Conservation (phyloP, 2,329 filamentous ascomycete species). For the Tolypocladium album region DNA sequence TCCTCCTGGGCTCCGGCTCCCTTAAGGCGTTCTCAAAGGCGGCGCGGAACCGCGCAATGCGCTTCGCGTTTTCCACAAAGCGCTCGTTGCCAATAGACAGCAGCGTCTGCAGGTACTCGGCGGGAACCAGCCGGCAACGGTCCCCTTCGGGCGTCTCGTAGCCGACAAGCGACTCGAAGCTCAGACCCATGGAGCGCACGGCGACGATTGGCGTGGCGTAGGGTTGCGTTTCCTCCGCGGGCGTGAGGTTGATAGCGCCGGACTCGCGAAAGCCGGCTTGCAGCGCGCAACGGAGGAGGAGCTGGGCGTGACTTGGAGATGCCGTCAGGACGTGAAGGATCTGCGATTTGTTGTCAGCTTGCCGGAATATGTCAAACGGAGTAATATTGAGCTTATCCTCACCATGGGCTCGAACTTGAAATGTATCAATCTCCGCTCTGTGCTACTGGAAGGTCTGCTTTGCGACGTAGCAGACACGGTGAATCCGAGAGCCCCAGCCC, state of each 20-base stretch:
- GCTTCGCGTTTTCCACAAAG: slow-evolving; percentile 57
- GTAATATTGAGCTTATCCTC: slow-evolving; percentile 21
- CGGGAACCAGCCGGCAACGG: slow-evolving; percentile 43
- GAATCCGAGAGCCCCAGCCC: slow-evolving; percentile 18
- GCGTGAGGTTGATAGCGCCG: slow-evolving; percentile 60
- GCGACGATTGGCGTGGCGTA: slow-evolving; percentile 61
- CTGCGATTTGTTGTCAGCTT: slow-evolving; percentile 30
- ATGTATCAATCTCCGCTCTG: slow-evolving; percentile 49
- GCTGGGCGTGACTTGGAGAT: slow-evolving; percentile 63
- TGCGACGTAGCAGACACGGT: slow-evolving; percentile 13
- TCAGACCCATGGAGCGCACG: slow-evolving; percentile 72
- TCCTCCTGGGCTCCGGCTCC: slow-evolving; percentile 12
- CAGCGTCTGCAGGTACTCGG: slow-evolving; percentile 57
- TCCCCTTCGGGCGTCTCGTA: slow-evolving; percentile 26
- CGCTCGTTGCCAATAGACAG: slow-evolving; percentile 63
- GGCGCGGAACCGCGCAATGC: slow-evolving; percentile 53
- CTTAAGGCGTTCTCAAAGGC: slow-evolving; percentile 31
- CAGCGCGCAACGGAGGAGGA: slow-evolving; percentile 63
- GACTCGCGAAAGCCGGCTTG: slow-evolving; percentile 84
- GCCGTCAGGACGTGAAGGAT: slow-evolving; percentile 82
- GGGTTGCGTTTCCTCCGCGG: slow-evolving; percentile 18
- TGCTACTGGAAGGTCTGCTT: slow-evolving; percentile 9
- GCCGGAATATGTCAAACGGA: not conserved
- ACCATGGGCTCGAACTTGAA: slow-evolving; percentile 97
- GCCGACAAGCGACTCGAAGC: slow-evolving; percentile 74